Percentiles rank a stretch among this genome's conserved stretches.
Evolutionary conservation across 2,329 filamentous ascomycete species (phyloP).

Genomic region (Macrophomina phaseolina): DNA sequence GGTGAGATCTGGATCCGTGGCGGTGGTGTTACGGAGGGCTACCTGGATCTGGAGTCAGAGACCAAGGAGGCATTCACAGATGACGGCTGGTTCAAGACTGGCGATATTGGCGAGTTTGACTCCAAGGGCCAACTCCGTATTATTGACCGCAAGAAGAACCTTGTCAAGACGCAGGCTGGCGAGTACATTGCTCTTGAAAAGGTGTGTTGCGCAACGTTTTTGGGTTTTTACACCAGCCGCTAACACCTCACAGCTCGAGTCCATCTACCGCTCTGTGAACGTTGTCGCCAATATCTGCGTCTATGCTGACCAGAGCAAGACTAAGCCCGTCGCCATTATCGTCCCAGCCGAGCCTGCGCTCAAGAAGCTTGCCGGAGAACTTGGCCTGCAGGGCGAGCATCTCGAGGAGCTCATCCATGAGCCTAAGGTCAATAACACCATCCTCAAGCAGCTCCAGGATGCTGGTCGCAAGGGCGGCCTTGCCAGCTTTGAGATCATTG

Average conservation of each 20-base stretch:
- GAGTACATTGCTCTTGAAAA: constrained; percentile 98
- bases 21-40: constrained; percentile 73
- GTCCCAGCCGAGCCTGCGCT: constrained; percentile 62
- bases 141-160: constrained; percentile 97
- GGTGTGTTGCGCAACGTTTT: constrained; percentile 31
- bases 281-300: constrained; percentile 87
- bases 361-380: constrained; percentile 60
- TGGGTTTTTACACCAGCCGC: background rate
- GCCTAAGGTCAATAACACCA: constrained; percentile 65
- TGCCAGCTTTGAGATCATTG: constrained; percentile 73
- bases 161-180: constrained; percentile 92
- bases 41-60: constrained; percentile 86
- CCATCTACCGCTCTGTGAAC: constrained; percentile 81
- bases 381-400: constrained; percentile 67
- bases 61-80: constrained; percentile 75
- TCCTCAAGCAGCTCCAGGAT: constrained; percentile 73
- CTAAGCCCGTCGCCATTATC: constrained; percentile 84
- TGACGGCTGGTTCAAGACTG: constrained; percentile 97
- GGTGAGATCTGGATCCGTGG: constrained; percentile 93
- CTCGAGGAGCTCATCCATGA: constrained; percentile 73
- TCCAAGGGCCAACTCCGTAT: constrained; percentile 78
- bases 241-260: constrained; percentile 68
- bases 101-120: constrained; percentile 92
- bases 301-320: constrained; percentile 75
- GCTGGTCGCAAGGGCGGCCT: constrained; percentile 71